Evolutionary conservation across 164 flowering plant species (phyloP), one percentile per base, ranked within the genome.

Genomic region (Saururus chinensis): DNA sequence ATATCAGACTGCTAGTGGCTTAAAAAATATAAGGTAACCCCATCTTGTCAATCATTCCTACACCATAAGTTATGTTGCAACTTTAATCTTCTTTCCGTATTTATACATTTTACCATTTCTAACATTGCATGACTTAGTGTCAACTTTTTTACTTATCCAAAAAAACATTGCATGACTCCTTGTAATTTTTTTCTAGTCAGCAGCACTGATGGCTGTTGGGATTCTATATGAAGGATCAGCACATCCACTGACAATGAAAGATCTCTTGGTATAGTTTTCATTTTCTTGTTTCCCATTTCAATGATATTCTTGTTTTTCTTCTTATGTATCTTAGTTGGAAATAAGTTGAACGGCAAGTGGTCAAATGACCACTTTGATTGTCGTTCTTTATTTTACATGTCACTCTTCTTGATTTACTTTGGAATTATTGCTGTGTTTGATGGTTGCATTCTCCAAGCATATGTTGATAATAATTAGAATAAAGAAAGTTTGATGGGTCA

Each of bases 171-270:
- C 14, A 17, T 58, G 51, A 51, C 37, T 62, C 14, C 30, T 64
- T 70, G 40, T 30, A 2, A 30, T 30, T 30, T 63, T 70, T 70
- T 62, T 73, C 10, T 80, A 93, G 99, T 88, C 99, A 64, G 97
- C 99, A 60, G 99, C 97, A 13, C 79, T 93, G 24, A 62, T 93
- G 78, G 87, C 97, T 55, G 70, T 86, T 56, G 97, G 97, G 65
- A 80, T 93, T 72, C 88, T 93, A 57, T 87, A 76, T 63, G 99
- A 93, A 81, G 99, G 97, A 68, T 88, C 99, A 41, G 87, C 92
- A 12, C 96, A 93, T 60, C 95, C 88, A 17, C 83, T 75, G 61
- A 83, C 93, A 0, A 84, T 93, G 93, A 88, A 88, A 65, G 70
- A 74, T 74, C 88, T 93, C 58, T 72, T 90, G 97, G 99, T 93